Base-by-base conservation (phyloP, 2,329 filamentous ascomycete species). In the Alternaria tenuissima region DNA sequence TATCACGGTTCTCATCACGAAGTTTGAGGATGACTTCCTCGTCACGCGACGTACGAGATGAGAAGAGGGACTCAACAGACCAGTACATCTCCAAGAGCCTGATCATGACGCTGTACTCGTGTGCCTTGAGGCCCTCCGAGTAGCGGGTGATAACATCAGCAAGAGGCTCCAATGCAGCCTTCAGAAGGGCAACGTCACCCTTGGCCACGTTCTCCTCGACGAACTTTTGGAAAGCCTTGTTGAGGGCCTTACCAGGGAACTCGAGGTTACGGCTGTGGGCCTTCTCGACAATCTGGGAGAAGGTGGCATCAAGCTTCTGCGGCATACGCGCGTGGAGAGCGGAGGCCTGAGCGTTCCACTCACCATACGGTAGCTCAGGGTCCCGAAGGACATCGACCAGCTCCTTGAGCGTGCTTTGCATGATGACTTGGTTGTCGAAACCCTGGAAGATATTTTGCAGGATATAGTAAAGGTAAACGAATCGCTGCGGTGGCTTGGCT, bases 291-390 rank as follows among this genome's bases (percentile, higher is more conserved):
- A 96, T 90, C 72, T 95, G 91, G 12, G 89, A 88, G 67, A 99
- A 90, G 66, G 88, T 89, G 22, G 88, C 80, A 70, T 97, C 94
- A 30, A 99, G 88, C 82, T 94, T 97, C 77, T 94, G 90, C 0
- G 95, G 95, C 91, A 98, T 99, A 72, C 95, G 91, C 7, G 94
- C 92, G 80, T 98, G 94, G n/a, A 99, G 87, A 22, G 95, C 95
- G 49, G 95, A 96, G 69, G 96, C 95, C 76, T 98, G 93, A 6
- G 94, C 91, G 65, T 91, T 93, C 92, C 94, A 99, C 80, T 99
- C 93, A 78, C 94, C 93, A 77, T 95, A 99, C 1, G 95, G 95
- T 64, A 99, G 86, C 73, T 97, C 94, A 1, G 91, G 89, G 74
- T 97, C 88, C 42, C 94, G 90, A 22, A 99, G 87, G 11, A 99